phyloP scores from a whole-genome alignment of 1,139 yeast genomes.

The Sugiyamaella sp. region DNA sequence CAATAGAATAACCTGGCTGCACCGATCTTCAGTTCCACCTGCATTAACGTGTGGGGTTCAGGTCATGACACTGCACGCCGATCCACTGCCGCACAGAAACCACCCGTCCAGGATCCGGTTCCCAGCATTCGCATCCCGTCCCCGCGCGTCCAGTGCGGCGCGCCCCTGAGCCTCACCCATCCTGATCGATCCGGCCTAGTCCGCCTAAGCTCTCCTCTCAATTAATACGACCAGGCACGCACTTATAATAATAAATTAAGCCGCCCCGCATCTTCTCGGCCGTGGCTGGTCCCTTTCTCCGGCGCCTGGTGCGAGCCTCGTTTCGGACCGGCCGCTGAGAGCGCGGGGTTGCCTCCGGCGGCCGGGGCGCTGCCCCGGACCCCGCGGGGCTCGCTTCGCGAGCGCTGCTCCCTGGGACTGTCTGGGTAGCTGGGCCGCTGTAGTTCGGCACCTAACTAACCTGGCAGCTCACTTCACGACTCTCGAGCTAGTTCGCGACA shows the following conservation, averaged over 20 bases:
- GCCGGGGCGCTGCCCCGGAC: neutral
- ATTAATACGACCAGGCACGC: no score
- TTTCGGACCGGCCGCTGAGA: neutral
- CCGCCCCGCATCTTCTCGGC: no score
- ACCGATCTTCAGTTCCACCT: neutral
- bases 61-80: neutral
- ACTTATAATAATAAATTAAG: no score
- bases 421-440: no score
- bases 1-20: neutral
- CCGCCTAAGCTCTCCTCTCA: no score
- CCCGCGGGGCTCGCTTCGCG: neutral
- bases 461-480: no score
- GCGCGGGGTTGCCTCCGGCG: neutral
- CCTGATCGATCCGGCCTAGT: no score
- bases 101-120: neutral
- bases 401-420: neutral
- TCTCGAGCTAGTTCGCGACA: no score
- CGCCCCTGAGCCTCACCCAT: no score
- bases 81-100: neutral
- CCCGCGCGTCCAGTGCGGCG: no score
- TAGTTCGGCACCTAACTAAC: no score
- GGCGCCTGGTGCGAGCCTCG: neutral
- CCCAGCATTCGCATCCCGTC: no score
- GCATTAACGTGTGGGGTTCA: neutral
- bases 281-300: neutral